Evolutionary conservation across 225 moss, liverwort and hornwort species (phyloP).

Genomic region (Neckera pumila): DNA sequence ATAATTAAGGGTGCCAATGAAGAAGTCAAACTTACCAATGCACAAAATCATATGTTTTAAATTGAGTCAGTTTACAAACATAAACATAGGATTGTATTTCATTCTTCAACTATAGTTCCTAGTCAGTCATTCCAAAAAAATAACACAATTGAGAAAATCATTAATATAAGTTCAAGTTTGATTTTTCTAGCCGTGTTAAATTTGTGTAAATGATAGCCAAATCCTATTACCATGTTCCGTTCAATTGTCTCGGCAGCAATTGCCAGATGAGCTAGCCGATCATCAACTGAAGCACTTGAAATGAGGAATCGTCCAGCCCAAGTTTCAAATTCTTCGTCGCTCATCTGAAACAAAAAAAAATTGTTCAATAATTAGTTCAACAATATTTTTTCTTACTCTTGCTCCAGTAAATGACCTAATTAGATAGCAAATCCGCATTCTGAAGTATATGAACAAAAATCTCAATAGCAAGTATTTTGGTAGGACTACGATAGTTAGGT

Average conservation of each 20-base stretch:
- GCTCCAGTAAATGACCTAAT: background rate
- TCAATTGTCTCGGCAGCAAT: constrained; percentile 82
- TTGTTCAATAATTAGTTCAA: background rate
- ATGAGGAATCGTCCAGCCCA: constrained; percentile 72
- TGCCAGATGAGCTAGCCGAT: constrained; percentile 72
- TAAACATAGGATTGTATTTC: background rate
- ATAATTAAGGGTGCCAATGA: background rate
- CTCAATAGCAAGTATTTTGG: background rate
- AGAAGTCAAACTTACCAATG: background rate
- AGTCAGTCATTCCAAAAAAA: background rate
- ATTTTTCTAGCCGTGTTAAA: background rate
- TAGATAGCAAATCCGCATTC: background rate
- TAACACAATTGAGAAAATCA: background rate
- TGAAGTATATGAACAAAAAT: background rate
- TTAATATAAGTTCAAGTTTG: background rate
- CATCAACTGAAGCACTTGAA: constrained; percentile 63
- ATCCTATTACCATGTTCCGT: constrained; percentile 62
- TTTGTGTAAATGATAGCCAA: background rate
- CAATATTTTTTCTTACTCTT: background rate
- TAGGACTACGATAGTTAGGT: too few relatives aligned
- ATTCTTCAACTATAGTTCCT: background rate
- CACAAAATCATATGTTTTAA: background rate
- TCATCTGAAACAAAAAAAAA: constrained; percentile 27
- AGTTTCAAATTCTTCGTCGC: constrained; percentile 56
- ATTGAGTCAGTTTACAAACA: background rate